These are phyloP conservation scores for Arthroderma sp. DNA, from an alignment of 2,329 filamentous ascomycete genomes.

Conservation along the genomic window DNA sequence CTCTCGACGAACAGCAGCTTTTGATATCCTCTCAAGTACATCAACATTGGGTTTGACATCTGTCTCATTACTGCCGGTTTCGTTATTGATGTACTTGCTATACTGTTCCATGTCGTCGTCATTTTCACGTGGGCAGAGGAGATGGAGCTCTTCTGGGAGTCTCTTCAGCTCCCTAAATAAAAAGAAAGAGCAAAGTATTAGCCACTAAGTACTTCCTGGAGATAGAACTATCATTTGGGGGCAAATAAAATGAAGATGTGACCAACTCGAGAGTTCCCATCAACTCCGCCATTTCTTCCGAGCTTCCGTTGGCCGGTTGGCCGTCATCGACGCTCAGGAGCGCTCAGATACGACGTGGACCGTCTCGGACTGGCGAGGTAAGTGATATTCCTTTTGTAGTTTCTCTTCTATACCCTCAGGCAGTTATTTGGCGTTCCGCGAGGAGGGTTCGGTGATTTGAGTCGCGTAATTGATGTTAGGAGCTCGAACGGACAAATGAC, in stretches of 20 bases:
- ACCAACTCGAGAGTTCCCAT: constrained; percentile 33
- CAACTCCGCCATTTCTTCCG: constrained; percentile 26
- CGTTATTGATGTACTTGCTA: constrained; percentile 33
- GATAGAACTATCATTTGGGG: not conserved
- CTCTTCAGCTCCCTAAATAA: constrained; percentile 32
- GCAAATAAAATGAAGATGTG: not conserved
- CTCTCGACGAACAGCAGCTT: constrained; percentile 46
- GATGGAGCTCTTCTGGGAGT: constrained; percentile 42
- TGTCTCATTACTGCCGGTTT: constrained; percentile 24
- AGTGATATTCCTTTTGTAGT: not conserved
- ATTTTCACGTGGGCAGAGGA: constrained; percentile 55
- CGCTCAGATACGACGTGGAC: not conserved
- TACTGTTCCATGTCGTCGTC: constrained; percentile 56
- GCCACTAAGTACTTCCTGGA: not conserved
- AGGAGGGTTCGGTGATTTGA: not conserved
- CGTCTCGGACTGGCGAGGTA: not conserved
- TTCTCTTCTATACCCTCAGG: not conserved
- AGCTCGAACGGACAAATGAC: not conserved
- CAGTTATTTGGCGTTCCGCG: not conserved
- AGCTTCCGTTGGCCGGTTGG: not conserved
- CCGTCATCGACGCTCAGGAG: not conserved
- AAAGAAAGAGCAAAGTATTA: constrained; percentile 5
- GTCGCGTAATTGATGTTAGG: not conserved
- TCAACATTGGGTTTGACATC: constrained; percentile 33
- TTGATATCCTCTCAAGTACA: constrained; percentile 37